Base-by-base conservation (phyloP, 108 stramenopile genomes). In the Phaeodactylum tricornutum region DNA sequence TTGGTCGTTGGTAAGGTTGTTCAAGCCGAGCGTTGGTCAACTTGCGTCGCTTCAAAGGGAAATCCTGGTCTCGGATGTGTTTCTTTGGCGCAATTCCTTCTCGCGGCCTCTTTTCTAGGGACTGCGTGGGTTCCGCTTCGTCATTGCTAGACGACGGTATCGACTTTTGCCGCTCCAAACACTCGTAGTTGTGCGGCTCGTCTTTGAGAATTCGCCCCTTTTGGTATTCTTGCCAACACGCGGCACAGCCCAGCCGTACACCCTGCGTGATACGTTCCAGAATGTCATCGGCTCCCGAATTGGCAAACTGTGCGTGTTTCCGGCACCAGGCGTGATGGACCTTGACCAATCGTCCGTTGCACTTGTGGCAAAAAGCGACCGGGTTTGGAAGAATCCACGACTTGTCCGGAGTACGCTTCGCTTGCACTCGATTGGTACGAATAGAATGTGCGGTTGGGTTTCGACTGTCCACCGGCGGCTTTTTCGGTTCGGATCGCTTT, bases 311-410 rank as follows among this genome's bases (percentile, higher is more conserved):
- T 19, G 55, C 46, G 31, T 61, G 39, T 9, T 37, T 16, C 2
- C 62, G 56, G 36, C 75, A 77, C 62, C 61, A 62, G 0, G 66
- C 41, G 56, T 77, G 75, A 57, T 77, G 75, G 17, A 46, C 27
- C 38, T 28, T 6, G 47, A 50, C 22, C 22, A 31, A 23, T 14
- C 27, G 12, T 45, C 59, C 29, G 12, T 59, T 58, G 52, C 71
- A 73, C 8, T 59, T 29, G 4, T 27, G 27, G 42, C 71, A 72
- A 41, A 55, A 72, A 12, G 71, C 64, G 9, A 45, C 43, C n/a
- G n/a, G n/a, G n/a, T n/a, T n/a, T n/a, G n/a, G n/a, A n/a, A n/a
- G n/a, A n/a, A n/a, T n/a, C n/a, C n/a, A n/a, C n/a, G n/a, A n/a
- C n/a, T n/a, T n/a, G n/a, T n/a, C n/a, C n/a, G n/a, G n/a, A n/a